phyloP scores from a whole-genome alignment of 352 stramenopile species.

The Aphanomyces stellatus region DNA sequence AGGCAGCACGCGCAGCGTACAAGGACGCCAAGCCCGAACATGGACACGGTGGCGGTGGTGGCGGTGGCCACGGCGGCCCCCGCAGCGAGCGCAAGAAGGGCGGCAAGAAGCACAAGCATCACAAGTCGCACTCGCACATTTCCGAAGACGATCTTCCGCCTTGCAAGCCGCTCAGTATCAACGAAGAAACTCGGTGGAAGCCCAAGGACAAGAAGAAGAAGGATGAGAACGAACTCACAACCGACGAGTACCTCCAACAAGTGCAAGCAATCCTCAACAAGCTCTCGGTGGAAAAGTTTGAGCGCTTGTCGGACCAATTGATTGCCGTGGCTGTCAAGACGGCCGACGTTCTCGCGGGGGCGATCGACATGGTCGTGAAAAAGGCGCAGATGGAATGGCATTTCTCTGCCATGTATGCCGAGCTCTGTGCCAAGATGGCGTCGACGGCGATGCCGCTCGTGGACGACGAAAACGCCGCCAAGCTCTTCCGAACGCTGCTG shows the following conservation, averaged over 20 bases:
- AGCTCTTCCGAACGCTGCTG: conserved; percentile 92
- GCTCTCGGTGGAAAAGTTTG: conserved; percentile 95
- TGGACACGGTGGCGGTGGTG: no score
- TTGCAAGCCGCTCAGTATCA: conserved; percentile 59
- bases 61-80: neutral
- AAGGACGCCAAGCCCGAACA: conserved; percentile 11
- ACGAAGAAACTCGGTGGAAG: conserved; percentile 80
- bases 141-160: conserved; percentile 50
- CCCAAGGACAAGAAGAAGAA: conserved; percentile 22
- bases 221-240: conserved; percentile 33
- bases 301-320: conserved; percentile 90
- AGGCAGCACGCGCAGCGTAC: neutral
- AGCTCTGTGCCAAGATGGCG: conserved; percentile 89
- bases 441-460: conserved; percentile 76
- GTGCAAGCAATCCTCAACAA: conserved; percentile 94
- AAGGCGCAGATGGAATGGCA: conserved; percentile 96
- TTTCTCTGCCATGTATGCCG: conserved; percentile 95
- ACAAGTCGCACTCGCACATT: conserved; percentile 27
- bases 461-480: conserved; percentile 44
- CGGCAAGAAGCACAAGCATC: conserved; percentile 19
- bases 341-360: conserved; percentile 70
- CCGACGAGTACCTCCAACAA: conserved; percentile 77
- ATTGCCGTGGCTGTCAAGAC: conserved; percentile 85
- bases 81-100: conserved; percentile 6
- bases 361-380: conserved; percentile 90